Conservation (phyloP, 2,329 filamentous ascomycete species). For the Juglanconis oblonga region DNA sequence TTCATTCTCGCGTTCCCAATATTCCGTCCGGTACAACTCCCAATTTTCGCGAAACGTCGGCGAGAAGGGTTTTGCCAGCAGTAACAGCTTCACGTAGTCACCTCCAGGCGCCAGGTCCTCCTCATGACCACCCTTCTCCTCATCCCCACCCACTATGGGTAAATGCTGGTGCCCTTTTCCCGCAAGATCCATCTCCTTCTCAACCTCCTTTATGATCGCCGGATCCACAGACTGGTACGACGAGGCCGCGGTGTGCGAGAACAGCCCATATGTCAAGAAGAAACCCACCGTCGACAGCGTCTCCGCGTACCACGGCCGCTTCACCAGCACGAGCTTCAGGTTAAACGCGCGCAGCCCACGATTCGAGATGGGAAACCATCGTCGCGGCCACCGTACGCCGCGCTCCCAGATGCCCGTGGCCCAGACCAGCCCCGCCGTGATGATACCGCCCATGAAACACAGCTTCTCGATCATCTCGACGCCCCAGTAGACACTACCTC, state of each 20-base stretch:
- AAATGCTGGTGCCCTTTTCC: constrained; percentile 38
- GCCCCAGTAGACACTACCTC: constrained; percentile 94
- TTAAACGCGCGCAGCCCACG: constrained; percentile 89
- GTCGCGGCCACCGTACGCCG: constrained; percentile 87
- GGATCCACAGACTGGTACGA: constrained; percentile 78
- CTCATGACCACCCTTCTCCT: constrained; percentile 69
- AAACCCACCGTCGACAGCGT: constrained; percentile 69
- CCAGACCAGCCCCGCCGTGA: constrained; percentile 86
- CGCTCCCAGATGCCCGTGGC: constrained; percentile 95
- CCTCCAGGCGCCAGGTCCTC: constrained; percentile 89
- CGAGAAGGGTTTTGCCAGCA: constrained; percentile 92
- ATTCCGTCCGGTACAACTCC: constrained; percentile 91
- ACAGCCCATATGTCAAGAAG: constrained; percentile 72
- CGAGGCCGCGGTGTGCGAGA: constrained; percentile 65
- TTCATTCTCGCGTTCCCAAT: constrained; percentile 97
- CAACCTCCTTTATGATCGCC: constrained; percentile 54
- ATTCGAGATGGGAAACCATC: constrained; percentile 88
- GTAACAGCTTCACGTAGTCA: constrained; percentile 84
- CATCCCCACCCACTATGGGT: constrained; percentile 42
- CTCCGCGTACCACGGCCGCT: constrained; percentile 79
- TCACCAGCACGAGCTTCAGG: constrained; percentile 89
- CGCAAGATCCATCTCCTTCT: constrained; percentile 53
- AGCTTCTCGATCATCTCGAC: constrained; percentile 88
- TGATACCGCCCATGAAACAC: constrained; percentile 84
- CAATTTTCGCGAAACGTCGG: constrained; percentile 94